A percentile compares a stretch with the other conserved stretches of the same genome.
Conservation (phyloP, 495 filamentous ascomycete genomes). For the Neurospora sp. region DNA sequence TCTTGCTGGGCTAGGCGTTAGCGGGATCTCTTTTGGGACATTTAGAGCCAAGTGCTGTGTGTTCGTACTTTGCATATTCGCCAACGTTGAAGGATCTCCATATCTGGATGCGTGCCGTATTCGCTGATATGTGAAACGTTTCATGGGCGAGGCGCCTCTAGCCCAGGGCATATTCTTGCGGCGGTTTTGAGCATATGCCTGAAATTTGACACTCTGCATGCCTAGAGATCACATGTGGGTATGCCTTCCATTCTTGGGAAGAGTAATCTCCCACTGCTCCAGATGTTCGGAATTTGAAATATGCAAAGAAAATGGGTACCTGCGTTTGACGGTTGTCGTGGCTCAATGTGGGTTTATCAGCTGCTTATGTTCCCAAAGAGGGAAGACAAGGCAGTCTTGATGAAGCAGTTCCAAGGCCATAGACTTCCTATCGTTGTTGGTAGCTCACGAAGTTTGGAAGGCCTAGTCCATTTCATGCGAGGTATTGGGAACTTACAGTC, state of each 20-base stretch:
- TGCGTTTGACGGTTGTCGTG: neutral
- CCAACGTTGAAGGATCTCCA: neutral
- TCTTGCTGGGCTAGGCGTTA: neutral
- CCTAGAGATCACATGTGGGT: neutral
- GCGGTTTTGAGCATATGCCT: neutral
- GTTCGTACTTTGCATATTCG: neutral
- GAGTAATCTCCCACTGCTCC: neutral
- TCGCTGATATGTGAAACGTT: neutral
- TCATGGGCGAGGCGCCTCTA: neutral
- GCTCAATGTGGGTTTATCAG: neutral
- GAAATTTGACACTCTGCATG: neutral
- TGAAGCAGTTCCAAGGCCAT: neutral
- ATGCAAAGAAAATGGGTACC: neutral
- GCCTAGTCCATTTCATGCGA: neutral
- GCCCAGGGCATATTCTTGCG: neutral
- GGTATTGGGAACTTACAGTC: neutral
- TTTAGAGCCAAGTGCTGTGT: neutral
- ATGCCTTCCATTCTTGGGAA: neutral
- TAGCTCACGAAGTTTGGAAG: neutral
- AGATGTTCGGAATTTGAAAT: neutral
- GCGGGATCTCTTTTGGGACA: neutral
- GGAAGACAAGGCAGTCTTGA: neutral
- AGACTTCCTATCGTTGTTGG: neutral
- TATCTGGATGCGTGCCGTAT: neutral
- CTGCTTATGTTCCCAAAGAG: neutral